phyloP scores from a whole-genome alignment of 2,329 filamentous ascomycete species.

The Exophiala lecanii-corni region DNA sequence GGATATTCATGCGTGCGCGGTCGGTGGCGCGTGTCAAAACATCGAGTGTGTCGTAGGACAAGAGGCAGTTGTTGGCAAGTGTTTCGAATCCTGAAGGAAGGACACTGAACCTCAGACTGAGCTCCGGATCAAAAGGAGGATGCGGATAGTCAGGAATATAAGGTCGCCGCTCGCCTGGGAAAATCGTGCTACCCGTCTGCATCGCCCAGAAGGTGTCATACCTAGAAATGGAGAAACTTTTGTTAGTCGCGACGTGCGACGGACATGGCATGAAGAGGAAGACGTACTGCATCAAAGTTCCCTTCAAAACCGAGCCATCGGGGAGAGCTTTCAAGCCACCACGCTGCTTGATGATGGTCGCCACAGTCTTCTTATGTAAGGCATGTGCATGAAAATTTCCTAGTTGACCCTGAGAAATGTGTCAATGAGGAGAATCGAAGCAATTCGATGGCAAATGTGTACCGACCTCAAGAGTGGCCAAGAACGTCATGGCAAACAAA shows the following conservation, averaged over 20 bases:
- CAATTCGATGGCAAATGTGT: too few species aligned
- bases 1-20: not conserved
- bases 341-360: not conserved
- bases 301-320: conserved; percentile 1
- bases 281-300: conserved; percentile 3
- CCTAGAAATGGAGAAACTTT: too few species aligned
- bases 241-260: too few species aligned
- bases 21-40: not conserved
- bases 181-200: conserved; percentile 3
- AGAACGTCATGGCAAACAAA: conserved; percentile 1
- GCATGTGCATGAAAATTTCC: not conserved
- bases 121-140: not conserved
- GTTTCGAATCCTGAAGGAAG: conserved; percentile 1
- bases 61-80: not conserved
- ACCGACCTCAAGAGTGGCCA: conserved; percentile 3
- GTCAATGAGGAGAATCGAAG: too few species aligned
- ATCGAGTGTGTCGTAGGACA: conserved; percentile 3
- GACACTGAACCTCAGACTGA: not conserved
- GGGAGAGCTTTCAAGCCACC: conserved; percentile 2
- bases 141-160: conserved; percentile 2
- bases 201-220: conserved; percentile 8
- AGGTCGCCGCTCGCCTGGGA: conserved; percentile 4
- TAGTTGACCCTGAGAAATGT: too few species aligned
- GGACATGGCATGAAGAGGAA: too few species aligned
- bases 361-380: conserved; percentile 4